Percentiles rank a stretch among this genome's conserved stretches.
Conservation (phyloP, 2,329 filamentous ascomycete genomes). For the Bretziella fagacearum region DNA sequence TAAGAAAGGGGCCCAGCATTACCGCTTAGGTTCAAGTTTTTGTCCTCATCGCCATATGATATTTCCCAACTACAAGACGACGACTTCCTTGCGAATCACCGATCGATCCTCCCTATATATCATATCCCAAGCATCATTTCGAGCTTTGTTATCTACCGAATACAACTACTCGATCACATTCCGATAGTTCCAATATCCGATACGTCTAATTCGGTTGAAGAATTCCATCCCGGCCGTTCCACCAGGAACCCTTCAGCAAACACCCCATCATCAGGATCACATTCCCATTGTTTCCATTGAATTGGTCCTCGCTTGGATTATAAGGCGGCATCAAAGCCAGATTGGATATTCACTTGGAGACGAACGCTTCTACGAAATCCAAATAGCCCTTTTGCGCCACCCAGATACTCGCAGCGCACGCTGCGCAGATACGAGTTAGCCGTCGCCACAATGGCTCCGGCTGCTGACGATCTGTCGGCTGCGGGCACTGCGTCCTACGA, state of each 20-base stretch:
- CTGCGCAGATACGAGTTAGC: conserved; percentile 15
- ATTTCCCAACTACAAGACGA: neutral
- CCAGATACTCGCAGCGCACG: neutral
- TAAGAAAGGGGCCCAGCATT: neutral
- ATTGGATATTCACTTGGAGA: too few relatives aligned
- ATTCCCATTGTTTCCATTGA: too few relatives aligned
- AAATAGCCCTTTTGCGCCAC: too few relatives aligned
- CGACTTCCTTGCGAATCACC: neutral
- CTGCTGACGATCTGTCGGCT: conserved; percentile 43
- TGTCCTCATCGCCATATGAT: neutral
- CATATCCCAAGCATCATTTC: too few relatives aligned
- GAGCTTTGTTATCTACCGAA: too few relatives aligned
- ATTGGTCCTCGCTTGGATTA: too few relatives aligned
- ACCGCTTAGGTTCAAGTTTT: neutral
- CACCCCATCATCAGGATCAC: too few relatives aligned
- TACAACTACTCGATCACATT: neutral
- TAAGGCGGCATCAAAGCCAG: neutral
- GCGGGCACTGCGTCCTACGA: conserved; percentile 57
- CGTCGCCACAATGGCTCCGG: conserved; percentile 42
- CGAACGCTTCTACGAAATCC: too few relatives aligned
- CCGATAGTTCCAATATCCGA: too few relatives aligned
- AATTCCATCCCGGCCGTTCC: too few relatives aligned
- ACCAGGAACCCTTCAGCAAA: too few relatives aligned
- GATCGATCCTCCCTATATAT: neutral
- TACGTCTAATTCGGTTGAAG: too few relatives aligned